Percentiles rank a stretch among this genome's conserved stretches.
Conservation (phyloP, 2,329 filamentous ascomycete genomes). For the Epichloe gansuensis region DNA sequence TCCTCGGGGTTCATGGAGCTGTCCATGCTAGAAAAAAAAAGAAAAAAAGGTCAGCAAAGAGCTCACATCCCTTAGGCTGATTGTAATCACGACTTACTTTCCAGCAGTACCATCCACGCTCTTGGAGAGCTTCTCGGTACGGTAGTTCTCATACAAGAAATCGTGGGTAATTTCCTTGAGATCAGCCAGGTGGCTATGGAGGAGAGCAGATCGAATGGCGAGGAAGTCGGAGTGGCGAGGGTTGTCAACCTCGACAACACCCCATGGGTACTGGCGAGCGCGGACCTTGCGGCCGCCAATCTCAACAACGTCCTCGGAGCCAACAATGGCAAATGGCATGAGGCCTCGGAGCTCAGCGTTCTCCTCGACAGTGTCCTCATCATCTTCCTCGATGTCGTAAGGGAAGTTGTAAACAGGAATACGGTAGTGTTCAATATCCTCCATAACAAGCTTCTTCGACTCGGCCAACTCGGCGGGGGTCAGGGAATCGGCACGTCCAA, state of each 20-base stretch:
- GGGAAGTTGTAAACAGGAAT: conserved; percentile 99
- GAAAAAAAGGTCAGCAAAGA: conserved; percentile 16
- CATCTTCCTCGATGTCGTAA: conserved; percentile 98
- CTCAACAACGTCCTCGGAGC: conserved; percentile 89
- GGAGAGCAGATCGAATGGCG: conserved; percentile 86
- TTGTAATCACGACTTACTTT: conserved; percentile 52
- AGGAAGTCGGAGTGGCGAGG: conserved; percentile 97
- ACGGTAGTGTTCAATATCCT: conserved; percentile 99
- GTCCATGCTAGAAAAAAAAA: conserved; percentile 38
- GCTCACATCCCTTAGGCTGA: neutral
- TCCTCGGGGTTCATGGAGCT: conserved; percentile 93
- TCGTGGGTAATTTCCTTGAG: conserved; percentile 99
- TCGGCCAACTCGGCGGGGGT: conserved; percentile 94
- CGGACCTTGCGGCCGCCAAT: conserved; percentile 85
- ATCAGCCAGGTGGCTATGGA: conserved; percentile 96
- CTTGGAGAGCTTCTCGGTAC: conserved; percentile 99
- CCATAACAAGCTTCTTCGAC: conserved; percentile 99
- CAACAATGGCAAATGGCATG: conserved; percentile 98
- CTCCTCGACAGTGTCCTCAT: conserved; percentile 98
- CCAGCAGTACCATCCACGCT: conserved; percentile 83
- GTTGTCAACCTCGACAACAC: conserved; percentile 97
- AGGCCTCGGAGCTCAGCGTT: conserved; percentile 93
- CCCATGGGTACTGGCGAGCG: conserved; percentile 97
- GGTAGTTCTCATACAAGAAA: conserved; percentile 99
- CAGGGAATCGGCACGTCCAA: conserved; percentile 94